Percentiles rank a stretch among this genome's conserved stretches.
These are phyloP conservation scores for Aphanomyces euteiches DNA, from an alignment of 352 stramenopile genomes.

Conservation along the genomic window DNA sequence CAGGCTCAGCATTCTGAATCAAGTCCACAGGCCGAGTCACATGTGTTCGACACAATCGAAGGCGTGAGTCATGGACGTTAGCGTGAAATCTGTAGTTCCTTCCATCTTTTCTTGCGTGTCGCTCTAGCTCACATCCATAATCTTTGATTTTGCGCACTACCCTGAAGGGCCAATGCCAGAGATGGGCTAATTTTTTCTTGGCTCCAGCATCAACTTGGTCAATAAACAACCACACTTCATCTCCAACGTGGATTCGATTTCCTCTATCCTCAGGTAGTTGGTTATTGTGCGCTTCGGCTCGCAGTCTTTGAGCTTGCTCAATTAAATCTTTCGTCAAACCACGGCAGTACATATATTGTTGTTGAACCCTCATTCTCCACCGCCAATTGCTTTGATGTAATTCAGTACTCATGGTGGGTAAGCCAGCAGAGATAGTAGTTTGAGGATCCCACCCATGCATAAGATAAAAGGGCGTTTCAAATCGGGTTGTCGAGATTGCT, in stretches of 20 bases:
- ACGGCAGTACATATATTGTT: no score
- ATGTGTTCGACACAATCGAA: not conserved
- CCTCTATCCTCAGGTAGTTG: no score
- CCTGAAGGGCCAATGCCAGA: not conserved
- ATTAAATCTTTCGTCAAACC: no score
- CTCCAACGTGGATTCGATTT: no score
- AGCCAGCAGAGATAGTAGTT: not conserved
- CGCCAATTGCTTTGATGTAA: no score
- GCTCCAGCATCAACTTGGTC: constrained; percentile 1
- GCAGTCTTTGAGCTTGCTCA: no score
- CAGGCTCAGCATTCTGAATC: not conserved
- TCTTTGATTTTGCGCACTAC: not conserved
- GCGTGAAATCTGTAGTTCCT: constrained; percentile 8
- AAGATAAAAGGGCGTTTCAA: not conserved
- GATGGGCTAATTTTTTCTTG: not conserved
- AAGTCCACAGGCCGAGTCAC: not conserved
- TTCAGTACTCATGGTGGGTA: not conserved
- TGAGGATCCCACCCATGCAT: constrained; percentile 3
- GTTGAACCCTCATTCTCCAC: no score
- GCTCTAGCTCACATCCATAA: not conserved
- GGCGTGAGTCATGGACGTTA: constrained; percentile 1
- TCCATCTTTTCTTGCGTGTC: not conserved
- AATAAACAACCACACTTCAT: not conserved
- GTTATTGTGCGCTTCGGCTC: no score
- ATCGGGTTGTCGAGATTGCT: not conserved